These are phyloP conservation scores for Pseudogymnoascus sp. DNA, from an alignment of 2,329 filamentous ascomycete genomes.

Conservation along the genomic window DNA sequence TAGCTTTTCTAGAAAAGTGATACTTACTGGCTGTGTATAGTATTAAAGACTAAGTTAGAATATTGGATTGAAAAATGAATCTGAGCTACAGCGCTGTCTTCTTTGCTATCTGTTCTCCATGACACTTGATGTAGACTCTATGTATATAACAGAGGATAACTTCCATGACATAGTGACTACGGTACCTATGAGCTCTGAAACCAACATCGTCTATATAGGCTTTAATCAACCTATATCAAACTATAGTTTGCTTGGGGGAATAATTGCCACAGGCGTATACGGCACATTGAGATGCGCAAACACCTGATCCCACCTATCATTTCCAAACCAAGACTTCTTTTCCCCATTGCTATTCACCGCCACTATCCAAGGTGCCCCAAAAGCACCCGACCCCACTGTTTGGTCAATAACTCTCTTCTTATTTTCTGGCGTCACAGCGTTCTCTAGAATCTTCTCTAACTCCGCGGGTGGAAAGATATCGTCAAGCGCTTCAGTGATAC, in stretches of 20 bases:
- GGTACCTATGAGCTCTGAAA: background rate
- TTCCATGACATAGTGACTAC: background rate
- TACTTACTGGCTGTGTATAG: background rate
- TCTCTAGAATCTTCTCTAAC: slow-evolving; percentile 14
- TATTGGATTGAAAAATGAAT: background rate
- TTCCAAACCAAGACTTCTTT: slow-evolving; percentile 18
- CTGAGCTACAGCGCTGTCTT: background rate
- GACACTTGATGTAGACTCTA: background rate
- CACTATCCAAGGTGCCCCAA: slow-evolving; percentile 19
- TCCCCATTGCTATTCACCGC: slow-evolving; percentile 12
- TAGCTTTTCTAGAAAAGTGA: background rate
- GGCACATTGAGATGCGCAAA: slow-evolving; percentile 16
- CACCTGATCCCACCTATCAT: slow-evolving; percentile 20
- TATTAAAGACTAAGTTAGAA: background rate
- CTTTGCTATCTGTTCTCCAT: background rate
- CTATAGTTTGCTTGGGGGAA: slow-evolving; percentile 6
- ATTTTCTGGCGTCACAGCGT: slow-evolving; percentile 15
- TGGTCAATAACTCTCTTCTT: slow-evolving; percentile 16
- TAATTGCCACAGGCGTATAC: slow-evolving; percentile 14
- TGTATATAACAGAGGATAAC: background rate
- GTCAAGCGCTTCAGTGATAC: slow-evolving; percentile 13
- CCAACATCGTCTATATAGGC: background rate
- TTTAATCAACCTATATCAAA: background rate
- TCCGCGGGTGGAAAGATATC: slow-evolving; percentile 13
- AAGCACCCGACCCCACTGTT: slow-evolving; percentile 14